phyloP scores from a whole-genome alignment of 805 yeast genomes.

The Yarrowia phangngaensis region DNA sequence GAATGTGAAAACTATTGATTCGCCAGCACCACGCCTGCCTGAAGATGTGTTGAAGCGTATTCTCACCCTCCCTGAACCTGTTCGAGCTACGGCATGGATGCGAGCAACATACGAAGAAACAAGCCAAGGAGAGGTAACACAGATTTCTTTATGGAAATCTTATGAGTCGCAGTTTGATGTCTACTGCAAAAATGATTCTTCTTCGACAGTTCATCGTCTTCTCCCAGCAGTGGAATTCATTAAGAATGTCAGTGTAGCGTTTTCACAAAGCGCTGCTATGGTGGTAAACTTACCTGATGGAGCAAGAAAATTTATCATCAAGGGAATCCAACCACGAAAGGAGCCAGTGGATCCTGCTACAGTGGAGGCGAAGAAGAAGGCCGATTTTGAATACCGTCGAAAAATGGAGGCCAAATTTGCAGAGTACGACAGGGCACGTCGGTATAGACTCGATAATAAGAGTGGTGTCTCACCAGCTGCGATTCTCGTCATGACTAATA shows the following conservation, averaged over 20 bases:
- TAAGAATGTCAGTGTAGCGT: conserved; percentile 86
- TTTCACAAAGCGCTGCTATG: conserved; percentile 87
- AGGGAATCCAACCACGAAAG: conserved; percentile 86
- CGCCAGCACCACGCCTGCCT: conserved; percentile 49
- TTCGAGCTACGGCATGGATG: conserved; percentile 91
- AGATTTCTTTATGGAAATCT: conserved; percentile 91
- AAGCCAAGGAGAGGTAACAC: conserved; percentile 81
- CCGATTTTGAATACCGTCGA: conserved; percentile 16
- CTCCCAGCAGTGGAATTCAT: conserved; percentile 96
- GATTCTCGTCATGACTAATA: conserved; percentile 25
- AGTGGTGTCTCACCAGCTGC: conserved; percentile 25
- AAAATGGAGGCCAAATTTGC: conserved; percentile 3
- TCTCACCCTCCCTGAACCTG: conserved; percentile 70
- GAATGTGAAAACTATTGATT: not conserved
- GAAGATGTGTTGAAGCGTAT: conserved; percentile 56
- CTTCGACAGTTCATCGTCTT: conserved; percentile 45
- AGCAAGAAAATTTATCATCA: conserved; percentile 80
- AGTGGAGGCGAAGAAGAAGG: conserved; percentile 28
- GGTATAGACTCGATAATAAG: conserved; percentile 24
- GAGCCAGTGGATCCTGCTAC: conserved; percentile 37
- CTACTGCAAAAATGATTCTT: conserved; percentile 49
- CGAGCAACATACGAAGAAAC: conserved; percentile 83
- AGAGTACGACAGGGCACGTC: conserved; percentile 16
- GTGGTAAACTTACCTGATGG: conserved; percentile 65
- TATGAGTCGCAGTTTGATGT: conserved; percentile 83